Base-by-base conservation (phyloP, 306 rosid species). In the Biancaea sappan region DNA sequence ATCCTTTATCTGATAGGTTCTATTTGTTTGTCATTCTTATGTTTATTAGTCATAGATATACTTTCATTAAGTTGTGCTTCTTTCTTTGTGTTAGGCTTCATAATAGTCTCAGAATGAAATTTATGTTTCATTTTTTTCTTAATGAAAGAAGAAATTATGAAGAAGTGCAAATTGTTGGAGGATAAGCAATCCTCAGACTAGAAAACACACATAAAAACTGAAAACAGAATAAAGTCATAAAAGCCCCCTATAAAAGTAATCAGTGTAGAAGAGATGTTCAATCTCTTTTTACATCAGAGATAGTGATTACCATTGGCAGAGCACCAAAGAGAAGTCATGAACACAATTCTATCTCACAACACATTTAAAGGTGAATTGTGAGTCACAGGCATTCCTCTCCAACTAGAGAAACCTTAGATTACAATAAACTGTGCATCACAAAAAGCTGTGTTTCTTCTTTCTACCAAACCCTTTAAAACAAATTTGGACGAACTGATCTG, bases 1-100 rank as follows among this genome's bases (percentile, higher is more conserved):
- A 77, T 83, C 57, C 65, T 71, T 70, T 61, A 60, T 67, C 69
- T 48, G 61, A 73, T 54, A 47, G 50, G 73, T 61, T 79, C 69
- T 52, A 24, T 68, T 24, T 80, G 21, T 67, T 57, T 50, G 16
- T 53, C 65, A 58, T 46, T 74, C 47, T 29, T 25, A 8, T 47
- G 6, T 43, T 72, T 16, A 47, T 69, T 63, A 60, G 46, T 64
- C 69, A 11, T 57, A 14, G 22, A 50, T 43, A 31, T 63, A 41
- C 60, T 28, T 74, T 73, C 16, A 34, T 22, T 44, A 14, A 72
- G 67, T 28, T 65, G 1, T 35, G 26, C 46, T 62, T 57, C 41
- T 63, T 18, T 69, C 47, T 69, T 64, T 48, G 19, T 54, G 52
- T 18, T 63, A 6, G 21, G 16, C 22, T 59, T 62, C 14, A 13